Conservation (phyloP, 805 yeast genomes). For the Cyberlindnera subsufficiens region DNA sequence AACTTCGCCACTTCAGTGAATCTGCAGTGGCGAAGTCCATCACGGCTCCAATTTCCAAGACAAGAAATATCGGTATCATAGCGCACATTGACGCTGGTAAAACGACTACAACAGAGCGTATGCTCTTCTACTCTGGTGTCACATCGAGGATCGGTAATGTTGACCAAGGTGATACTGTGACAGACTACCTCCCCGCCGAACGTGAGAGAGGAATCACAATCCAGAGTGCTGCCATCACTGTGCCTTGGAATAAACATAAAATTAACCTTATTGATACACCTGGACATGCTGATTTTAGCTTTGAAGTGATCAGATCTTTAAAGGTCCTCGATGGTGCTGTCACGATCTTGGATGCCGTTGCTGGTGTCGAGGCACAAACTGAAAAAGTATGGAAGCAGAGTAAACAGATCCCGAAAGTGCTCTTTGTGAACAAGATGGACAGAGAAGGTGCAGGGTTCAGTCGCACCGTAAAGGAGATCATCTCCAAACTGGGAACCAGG, state of each 20-base stretch:
- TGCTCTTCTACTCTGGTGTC: constrained; percentile 85
- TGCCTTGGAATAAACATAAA: constrained; percentile 74
- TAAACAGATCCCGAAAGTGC: constrained; percentile 64
- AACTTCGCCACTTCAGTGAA: constrained; percentile 1
- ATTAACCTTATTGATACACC: constrained; percentile 95
- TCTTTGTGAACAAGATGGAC: constrained; percentile 93
- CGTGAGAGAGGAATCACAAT: constrained; percentile 92
- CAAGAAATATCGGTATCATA: constrained; percentile 89
- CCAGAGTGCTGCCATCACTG: constrained; percentile 91
- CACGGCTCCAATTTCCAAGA: constrained; percentile 19
- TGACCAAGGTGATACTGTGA: constrained; percentile 94
- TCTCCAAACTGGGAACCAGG: constrained; percentile 65
- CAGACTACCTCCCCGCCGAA: constrained; percentile 87
- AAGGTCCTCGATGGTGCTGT: constrained; percentile 94
- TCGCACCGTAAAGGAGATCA: constrained; percentile 80
- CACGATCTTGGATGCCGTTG: constrained; percentile 88
- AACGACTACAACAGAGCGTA: constrained; percentile 94
- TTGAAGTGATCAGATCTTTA: constrained; percentile 85
- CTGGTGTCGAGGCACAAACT: constrained; percentile 98
- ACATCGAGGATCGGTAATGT: constrained; percentile 84
- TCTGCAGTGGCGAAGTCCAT: background rate
- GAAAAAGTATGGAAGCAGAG: constrained; percentile 97
- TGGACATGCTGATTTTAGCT: constrained; percentile 96
- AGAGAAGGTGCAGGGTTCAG: constrained; percentile 93
- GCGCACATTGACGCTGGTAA: constrained; percentile 99